Conservation (phyloP, 73 alveolate genomes). For the Paramecium sexaurelia region DNA sequence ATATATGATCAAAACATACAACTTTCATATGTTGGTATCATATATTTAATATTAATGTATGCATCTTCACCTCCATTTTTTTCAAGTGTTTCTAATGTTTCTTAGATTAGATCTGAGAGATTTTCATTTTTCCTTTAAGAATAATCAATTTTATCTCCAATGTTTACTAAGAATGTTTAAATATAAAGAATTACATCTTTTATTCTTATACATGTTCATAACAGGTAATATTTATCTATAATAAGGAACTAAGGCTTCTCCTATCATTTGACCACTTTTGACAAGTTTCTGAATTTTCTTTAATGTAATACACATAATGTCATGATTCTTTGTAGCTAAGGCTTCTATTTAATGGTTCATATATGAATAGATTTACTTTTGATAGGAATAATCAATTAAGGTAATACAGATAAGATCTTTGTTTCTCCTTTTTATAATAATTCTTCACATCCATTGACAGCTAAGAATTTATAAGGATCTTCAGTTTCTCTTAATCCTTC, state of each 20-base stretch:
- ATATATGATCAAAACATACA: constrained; percentile 71
- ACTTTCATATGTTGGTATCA: constrained; percentile 99
- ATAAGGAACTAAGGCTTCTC: constrained; percentile 98
- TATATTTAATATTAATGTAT: constrained; percentile 97
- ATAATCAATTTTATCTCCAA: constrained; percentile 97
- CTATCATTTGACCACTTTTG: constrained; percentile 89
- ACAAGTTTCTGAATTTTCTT: constrained; percentile 93
- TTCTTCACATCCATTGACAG: constrained; percentile 94
- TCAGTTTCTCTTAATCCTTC: constrained; percentile 97
- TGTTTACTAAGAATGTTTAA: constrained; percentile 68
- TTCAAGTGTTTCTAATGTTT: constrained; percentile 98
- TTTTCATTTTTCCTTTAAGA: constrained; percentile 90
- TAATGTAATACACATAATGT: constrained; percentile 92
- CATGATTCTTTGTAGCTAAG: constrained; percentile 93
- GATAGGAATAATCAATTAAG: constrained; percentile 96
- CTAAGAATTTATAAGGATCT: constrained; percentile 97
- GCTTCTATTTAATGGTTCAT: constrained; percentile 71
- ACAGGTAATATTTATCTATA: constrained; percentile 96
- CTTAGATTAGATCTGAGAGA: constrained; percentile 97
- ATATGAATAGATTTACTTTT: constrained; percentile 71
- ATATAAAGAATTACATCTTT: constrained; percentile 74
- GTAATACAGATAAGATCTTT: constrained; percentile 95
- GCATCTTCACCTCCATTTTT: constrained; percentile 99
- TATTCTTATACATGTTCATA: constrained; percentile 91
- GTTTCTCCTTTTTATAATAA: constrained; percentile 88